These are phyloP conservation scores for Leccinum discolor DNA, from an alignment of 1,284 basidiomycete species.

Conservation along the genomic window DNA sequence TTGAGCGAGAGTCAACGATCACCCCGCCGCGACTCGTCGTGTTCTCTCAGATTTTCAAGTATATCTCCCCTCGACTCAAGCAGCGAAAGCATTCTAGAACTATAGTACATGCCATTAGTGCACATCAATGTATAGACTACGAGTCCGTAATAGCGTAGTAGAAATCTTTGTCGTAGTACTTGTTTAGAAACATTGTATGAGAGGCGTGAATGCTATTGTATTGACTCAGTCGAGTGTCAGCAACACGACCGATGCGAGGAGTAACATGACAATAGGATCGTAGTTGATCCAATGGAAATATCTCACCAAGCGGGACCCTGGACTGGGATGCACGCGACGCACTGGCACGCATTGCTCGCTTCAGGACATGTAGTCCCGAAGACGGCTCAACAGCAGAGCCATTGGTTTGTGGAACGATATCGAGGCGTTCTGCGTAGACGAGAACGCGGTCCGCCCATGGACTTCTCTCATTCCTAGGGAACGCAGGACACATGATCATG, in stretches of 20 bases:
- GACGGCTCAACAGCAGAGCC: neutral
- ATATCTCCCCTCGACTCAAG: neutral
- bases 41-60: too few species aligned
- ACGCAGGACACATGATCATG: neutral
- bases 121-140: neutral
- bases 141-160: neutral
- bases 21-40: too few species aligned
- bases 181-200: neutral
- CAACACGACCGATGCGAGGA: neutral
- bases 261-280: neutral
- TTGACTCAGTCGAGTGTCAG: neutral
- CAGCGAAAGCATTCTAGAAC: neutral
- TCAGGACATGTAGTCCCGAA: neutral
- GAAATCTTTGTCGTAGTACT: neutral
- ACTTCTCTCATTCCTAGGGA: neutral
- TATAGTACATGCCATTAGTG: neutral
- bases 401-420: neutral
- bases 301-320: neutral
- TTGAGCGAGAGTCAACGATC: too few species aligned
- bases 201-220: neutral
- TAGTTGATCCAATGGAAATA: neutral
- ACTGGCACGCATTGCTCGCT: neutral
- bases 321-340: neutral
- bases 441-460: neutral
- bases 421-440: neutral